A percentile compares a stretch with the other conserved stretches of the same genome.
Evolutionary conservation across 2,329 filamentous ascomycete species (phyloP).

Genomic region (Aspergillus sp.): DNA sequence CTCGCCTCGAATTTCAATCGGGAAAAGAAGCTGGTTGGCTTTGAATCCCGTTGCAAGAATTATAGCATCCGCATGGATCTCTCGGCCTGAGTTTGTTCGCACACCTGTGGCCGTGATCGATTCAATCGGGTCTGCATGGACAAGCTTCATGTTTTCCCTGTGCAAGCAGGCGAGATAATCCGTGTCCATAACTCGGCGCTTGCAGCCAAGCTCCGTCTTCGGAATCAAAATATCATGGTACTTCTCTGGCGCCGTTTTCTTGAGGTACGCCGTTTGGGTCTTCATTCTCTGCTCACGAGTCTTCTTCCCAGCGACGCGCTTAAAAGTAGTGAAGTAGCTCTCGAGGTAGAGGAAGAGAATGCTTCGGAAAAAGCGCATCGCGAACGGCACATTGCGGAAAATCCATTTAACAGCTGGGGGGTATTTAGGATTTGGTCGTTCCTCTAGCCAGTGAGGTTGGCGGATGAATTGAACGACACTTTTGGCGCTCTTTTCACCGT

Average conservation of each 20-base stretch:
- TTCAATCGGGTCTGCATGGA: constrained; percentile 42
- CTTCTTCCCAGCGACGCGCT: constrained; percentile 20
- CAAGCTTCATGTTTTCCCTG: constrained; percentile 43
- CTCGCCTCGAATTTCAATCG: constrained; percentile 48
- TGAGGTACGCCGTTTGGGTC: constrained; percentile 46
- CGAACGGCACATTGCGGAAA: constrained; percentile 48
- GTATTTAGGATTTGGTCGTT: constrained; percentile 47
- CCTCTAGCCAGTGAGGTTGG: constrained; percentile 52
- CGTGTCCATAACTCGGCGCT: constrained; percentile 50
- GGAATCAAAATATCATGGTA: constrained; percentile 48
- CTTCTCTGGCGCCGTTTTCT: constrained; percentile 41
- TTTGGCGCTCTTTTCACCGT: constrained; percentile 34
- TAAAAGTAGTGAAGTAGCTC: constrained; percentile 44
- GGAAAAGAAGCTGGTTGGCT: constrained; percentile 48
- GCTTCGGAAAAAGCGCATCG: constrained; percentile 47
- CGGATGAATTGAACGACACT: constrained; percentile 51
- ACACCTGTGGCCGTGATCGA: constrained; percentile 41
- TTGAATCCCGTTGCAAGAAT: constrained; percentile 53
- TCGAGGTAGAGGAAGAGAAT: constrained; percentile 47
- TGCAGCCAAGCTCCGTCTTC: constrained; percentile 49
- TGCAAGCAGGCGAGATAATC: constrained; percentile 48
- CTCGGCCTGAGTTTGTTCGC: constrained; percentile 37
- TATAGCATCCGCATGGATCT: constrained; percentile 47
- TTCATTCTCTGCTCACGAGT: constrained; percentile 39
- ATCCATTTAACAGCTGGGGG: constrained; percentile 41